phyloP scores from a whole-genome alignment of 768 basidiomycete genomes.

The Amanita fuliginea region DNA sequence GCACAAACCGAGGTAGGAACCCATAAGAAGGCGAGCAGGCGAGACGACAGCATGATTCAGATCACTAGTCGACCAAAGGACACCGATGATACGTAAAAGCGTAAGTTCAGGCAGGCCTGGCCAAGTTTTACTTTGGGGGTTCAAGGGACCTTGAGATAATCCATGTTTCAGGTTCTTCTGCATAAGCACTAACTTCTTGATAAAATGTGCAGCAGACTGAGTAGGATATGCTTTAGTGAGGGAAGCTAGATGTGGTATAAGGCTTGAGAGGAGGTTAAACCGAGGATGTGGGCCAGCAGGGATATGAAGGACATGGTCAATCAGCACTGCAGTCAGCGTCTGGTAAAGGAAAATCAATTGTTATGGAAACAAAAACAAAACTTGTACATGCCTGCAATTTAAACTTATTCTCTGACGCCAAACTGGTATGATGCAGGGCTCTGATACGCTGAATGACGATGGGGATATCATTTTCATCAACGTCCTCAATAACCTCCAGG shows the following conservation, averaged over 20 bases:
- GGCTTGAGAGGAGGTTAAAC: slow-evolving; percentile 45
- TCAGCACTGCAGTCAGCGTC: slow-evolving; percentile 64
- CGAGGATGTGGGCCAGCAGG: slow-evolving; percentile 52
- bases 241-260: slow-evolving; percentile 71
- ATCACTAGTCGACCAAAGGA: slow-evolving; percentile 91
- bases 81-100: slow-evolving; percentile 70
- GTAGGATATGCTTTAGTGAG: slow-evolving; percentile 77
- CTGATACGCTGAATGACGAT: slow-evolving; percentile 86
- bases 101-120: slow-evolving; percentile 76
- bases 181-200: slow-evolving; percentile 79
- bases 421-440: slow-evolving; percentile 82
- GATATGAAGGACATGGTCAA: slow-evolving; percentile 81
- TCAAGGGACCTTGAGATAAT: slow-evolving; percentile 54
- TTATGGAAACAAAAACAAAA: not conserved
- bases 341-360: slow-evolving; percentile 18
- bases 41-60: slow-evolving; percentile 84
- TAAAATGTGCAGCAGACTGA: slow-evolving; percentile 66
- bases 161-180: slow-evolving; percentile 88
- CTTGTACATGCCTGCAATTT: slow-evolving; percentile 67
- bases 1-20: slow-evolving; percentile 79
- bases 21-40: slow-evolving; percentile 80
- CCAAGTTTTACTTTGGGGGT: slow-evolving; percentile 68
- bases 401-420: slow-evolving; percentile 85
- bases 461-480: slow-evolving; percentile 64
- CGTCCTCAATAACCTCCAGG: slow-evolving; percentile 63